Evolutionary conservation across 768 basidiomycete species (phyloP).

Genomic region (Suillus variegatus): DNA sequence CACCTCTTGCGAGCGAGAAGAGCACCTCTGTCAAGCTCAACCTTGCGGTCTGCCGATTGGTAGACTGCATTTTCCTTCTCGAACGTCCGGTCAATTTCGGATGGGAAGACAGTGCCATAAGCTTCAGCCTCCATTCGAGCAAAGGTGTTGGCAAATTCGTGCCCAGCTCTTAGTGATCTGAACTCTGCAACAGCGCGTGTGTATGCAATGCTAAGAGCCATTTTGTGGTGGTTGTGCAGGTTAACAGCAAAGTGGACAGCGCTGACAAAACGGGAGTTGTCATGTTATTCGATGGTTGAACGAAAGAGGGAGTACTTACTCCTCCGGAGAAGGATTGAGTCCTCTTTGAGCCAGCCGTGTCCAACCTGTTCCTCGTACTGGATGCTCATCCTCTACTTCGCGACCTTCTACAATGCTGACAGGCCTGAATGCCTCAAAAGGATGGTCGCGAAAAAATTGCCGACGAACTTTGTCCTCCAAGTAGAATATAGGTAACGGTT

Average conservation of each 20-base stretch:
- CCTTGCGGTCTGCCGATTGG: conserved; percentile 57
- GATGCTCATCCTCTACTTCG: conserved; percentile 54
- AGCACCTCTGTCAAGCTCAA: conserved; percentile 58
- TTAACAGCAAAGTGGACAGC: conserved; percentile 79
- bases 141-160: conserved; percentile 72
- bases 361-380: conserved; percentile 67
- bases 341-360: conserved; percentile 78
- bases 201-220: conserved; percentile 81
- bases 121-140: conserved; percentile 81
- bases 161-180: conserved; percentile 82
- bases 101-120: conserved; percentile 67
- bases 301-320: conserved; percentile 55
- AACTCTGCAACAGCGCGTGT: conserved; percentile 79
- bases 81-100: conserved; percentile 63
- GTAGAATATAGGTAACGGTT: conserved; percentile 68
- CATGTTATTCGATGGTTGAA: conserved; percentile 12
- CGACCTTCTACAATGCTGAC: conserved; percentile 73
- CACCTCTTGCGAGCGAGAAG: conserved; percentile 73
- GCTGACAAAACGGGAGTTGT: conserved; percentile 43
- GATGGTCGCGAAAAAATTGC: conserved; percentile 95
- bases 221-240: conserved; percentile 62
- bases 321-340: conserved; percentile 83
- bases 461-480: conserved; percentile 83
- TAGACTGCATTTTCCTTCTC: conserved; percentile 62
- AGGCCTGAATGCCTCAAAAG: conserved; percentile 91